Evolutionary conservation across 768 basidiomycete genomes (phyloP).

Genomic region (Kwoniella sp.): DNA sequence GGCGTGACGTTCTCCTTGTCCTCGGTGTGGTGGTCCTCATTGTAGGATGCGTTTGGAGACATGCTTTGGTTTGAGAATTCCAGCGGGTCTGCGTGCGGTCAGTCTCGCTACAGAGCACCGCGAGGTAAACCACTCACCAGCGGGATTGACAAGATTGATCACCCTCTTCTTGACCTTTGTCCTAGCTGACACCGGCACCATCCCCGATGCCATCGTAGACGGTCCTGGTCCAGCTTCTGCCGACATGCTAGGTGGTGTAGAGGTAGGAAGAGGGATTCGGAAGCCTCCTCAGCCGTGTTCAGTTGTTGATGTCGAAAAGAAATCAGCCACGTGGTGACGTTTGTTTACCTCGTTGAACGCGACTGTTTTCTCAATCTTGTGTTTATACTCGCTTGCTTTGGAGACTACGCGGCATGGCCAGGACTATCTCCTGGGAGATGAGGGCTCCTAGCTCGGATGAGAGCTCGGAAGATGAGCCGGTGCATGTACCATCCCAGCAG

Average conservation of each 20-base stretch:
- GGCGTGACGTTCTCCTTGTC: conserved; percentile 8
- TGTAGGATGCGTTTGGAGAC: conserved; percentile 7
- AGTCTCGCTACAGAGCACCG: background rate
- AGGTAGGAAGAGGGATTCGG: background rate
- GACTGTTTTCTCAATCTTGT: no score
- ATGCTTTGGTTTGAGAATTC: conserved; percentile 19
- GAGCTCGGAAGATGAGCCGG: no score
- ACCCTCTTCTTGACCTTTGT: conserved; percentile 25
- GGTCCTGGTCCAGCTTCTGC: conserved; percentile 26
- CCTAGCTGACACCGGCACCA: conserved; percentile 20
- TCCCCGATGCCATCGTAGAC: conserved; percentile 17
- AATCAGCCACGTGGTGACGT: no score
- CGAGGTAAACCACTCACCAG: conserved; percentile 23
- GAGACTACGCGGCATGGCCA: no score
- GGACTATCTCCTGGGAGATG: no score
- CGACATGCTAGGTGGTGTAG: no score
- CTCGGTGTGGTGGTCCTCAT: background rate
- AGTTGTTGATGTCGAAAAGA: no score
- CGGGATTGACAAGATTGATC: conserved; percentile 35
- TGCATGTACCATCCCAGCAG: no score
- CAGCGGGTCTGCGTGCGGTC: conserved; percentile 9
- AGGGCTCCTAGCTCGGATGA: no score
- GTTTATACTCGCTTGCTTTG: no score
- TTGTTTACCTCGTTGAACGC: no score
- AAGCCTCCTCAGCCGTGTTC: background rate